A percentile compares a stretch with the other conserved stretches of the same genome.
Conservation (phyloP, 306 rosid species). For the Inga oerstediana region DNA sequence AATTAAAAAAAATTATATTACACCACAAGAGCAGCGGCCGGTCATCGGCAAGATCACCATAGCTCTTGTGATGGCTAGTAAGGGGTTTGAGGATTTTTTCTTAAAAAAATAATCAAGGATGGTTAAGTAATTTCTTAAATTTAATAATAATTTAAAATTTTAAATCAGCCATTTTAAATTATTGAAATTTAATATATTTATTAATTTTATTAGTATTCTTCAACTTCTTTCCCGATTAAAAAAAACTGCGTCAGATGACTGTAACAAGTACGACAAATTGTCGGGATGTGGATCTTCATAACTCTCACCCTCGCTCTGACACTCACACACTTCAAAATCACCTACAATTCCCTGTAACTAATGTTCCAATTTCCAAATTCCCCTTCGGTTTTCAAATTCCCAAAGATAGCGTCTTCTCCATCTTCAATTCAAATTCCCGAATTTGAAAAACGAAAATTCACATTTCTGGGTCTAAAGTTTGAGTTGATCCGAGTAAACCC, state of each 20-base stretch:
- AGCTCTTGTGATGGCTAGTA: no score
- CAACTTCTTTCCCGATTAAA: no score
- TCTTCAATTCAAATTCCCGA: constrained; percentile 23
- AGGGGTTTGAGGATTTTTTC: no score
- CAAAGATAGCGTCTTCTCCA: constrained; percentile 34
- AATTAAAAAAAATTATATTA: no score
- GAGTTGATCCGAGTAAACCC: not conserved
- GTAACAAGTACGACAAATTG: not conserved
- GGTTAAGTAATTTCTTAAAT: no score
- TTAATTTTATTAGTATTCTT: no score
- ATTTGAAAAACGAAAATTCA: not conserved
- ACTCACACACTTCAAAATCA: constrained; percentile 31
- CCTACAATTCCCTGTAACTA: constrained; percentile 7
- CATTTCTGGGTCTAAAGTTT: constrained; percentile 12
- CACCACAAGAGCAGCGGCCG: no score
- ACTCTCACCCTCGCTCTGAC: not conserved
- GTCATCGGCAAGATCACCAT: no score
- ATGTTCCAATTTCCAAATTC: constrained; percentile 43
- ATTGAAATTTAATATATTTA: no score
- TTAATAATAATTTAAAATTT: no score
- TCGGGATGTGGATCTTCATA: constrained; percentile 33
- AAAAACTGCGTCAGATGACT: not conserved
- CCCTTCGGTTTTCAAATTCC: constrained; percentile 36
- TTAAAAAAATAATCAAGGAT: no score
- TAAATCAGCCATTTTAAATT: no score